A percentile compares a stretch with the other conserved stretches of the same genome.
Conservation (phyloP, 1,284 basidiomycete genomes). For the Naganishia liquefaciens region DNA sequence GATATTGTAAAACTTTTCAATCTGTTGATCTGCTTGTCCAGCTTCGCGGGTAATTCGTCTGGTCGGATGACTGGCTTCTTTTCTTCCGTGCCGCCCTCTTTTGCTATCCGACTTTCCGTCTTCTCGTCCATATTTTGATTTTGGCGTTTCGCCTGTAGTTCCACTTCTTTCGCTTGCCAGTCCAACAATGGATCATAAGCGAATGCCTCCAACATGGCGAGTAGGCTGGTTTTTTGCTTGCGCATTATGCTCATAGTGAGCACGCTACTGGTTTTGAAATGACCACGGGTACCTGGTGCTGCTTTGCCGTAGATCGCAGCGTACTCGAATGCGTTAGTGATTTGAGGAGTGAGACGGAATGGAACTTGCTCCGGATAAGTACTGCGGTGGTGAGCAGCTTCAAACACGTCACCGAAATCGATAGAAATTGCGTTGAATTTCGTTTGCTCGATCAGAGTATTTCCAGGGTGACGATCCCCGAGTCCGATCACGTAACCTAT, state of each 20-base stretch:
- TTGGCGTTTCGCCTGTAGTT: constrained; percentile 10
- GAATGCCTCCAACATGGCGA: constrained; percentile 61
- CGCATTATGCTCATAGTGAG: constrained; percentile 46
- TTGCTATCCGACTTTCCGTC: neutral
- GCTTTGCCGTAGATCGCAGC: constrained; percentile 40
- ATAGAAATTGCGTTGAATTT: constrained; percentile 51
- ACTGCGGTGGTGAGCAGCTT: constrained; percentile 28
- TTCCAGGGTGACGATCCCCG: constrained; percentile 48
- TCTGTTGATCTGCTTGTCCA: constrained; percentile 10
- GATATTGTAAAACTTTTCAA: constrained; percentile 9
- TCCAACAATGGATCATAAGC: constrained; percentile 87
- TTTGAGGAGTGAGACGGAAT: constrained; percentile 50
- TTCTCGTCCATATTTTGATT: constrained; percentile 1
- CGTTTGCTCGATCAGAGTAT: constrained; percentile 49
- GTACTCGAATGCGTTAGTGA: constrained; percentile 51
- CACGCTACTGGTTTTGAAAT: constrained; percentile 45
- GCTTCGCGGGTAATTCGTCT: constrained; percentile 13
- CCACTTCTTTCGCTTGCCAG: constrained; percentile 58
- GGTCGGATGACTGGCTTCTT: constrained; percentile 22
- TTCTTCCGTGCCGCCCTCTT: neutral
- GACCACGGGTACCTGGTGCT: constrained; percentile 44
- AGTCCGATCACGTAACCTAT: constrained; percentile 49
- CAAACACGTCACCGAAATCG: constrained; percentile 50
- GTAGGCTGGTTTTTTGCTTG: constrained; percentile 42
- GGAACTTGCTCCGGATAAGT: constrained; percentile 47